Evolutionary conservation across 106 monocot genomes (phyloP), one percentile per base, ranked within the genome.

Genomic region (Dioscorea zingiberensis): DNA sequence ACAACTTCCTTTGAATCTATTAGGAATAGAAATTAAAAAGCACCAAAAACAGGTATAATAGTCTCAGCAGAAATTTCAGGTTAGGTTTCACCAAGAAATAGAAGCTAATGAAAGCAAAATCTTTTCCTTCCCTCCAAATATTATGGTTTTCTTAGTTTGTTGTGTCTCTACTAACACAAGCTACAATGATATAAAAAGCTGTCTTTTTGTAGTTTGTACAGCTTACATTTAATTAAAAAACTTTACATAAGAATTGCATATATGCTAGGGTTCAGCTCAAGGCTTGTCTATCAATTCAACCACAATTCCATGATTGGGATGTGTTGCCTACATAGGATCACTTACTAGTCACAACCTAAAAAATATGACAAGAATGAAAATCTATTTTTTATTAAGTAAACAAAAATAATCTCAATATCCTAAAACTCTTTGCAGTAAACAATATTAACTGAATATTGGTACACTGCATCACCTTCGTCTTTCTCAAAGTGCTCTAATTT

Each of bases 401-500:
- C 3, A 16, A 49, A 49, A 49, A 4, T 3, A 13, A 18, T 16
- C 15, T 51, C 51, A 51, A 8, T 19, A 51, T 18, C 15, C 7
- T 56, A 22, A 56, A 56, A 22, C 22, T 24, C 8, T 7, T 24
- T 18, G 10, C 11, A 45, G 14, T 14, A 30, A 48, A 7, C 0
- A 38, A n/a, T n/a, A 38, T 38, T 38, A 6, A 38, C 1, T 6
- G 10, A 38, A 38, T 38, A 38, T 0, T 38, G 38, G 38, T 38
- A 6, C 38, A 48, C 44, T 13, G 48, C 32, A 38, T n/a, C n/a
- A n/a, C n/a, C 60, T 84, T 84, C 95, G 88, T 97, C 70, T 97
- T n/a, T n/a, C n/a, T n/a, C n/a, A 78, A 97, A 97, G 69, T 91
- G 85, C 76, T 97, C 95, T 73, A 97, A 76, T 78, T 97, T 97